phyloP scores from a whole-genome alignment of 768 basidiomycete species.

The Termitomyces heimii region DNA sequence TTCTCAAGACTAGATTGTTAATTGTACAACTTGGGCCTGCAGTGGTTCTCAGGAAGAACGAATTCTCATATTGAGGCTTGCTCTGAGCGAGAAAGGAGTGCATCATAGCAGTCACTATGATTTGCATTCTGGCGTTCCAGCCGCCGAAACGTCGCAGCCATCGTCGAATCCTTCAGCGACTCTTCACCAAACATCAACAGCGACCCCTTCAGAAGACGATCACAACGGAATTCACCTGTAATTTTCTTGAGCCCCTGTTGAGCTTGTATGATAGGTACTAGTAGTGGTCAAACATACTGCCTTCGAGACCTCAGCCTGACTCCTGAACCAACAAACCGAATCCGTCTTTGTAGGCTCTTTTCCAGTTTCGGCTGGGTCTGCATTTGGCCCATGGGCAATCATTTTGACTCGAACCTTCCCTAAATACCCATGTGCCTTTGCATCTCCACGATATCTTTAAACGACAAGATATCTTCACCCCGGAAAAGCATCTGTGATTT shows the following conservation, averaged over 20 bases:
- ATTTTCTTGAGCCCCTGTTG: not conserved
- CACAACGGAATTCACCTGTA: slow-evolving; percentile 19
- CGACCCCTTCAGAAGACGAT: slow-evolving; percentile 1
- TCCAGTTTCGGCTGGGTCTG: not conserved
- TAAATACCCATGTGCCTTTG: not conserved
- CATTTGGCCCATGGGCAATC: not conserved
- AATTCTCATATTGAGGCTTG: slow-evolving; percentile 61
- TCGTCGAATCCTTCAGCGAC: not conserved
- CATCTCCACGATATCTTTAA: not conserved
- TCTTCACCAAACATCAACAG: not conserved
- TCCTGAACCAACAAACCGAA: not conserved
- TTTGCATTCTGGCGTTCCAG: slow-evolving; percentile 5
- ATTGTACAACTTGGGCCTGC: slow-evolving; percentile 1
- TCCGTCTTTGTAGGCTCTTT: not conserved
- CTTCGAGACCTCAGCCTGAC: not conserved
- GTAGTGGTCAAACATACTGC: not conserved
- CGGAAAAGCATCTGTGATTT: not conserved
- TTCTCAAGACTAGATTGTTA: not conserved
- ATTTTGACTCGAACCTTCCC: not conserved
- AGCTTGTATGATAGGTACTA: slow-evolving; percentile 2
- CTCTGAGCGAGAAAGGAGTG: slow-evolving; percentile 58
- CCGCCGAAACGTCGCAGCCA: not conserved
- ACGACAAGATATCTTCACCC: not conserved
- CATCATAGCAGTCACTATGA: slow-evolving; percentile 43
- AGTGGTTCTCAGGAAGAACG: slow-evolving; percentile 80